Base-by-base conservation (phyloP, 2,329 filamentous ascomycete species). In the Penicillium freii region DNA sequence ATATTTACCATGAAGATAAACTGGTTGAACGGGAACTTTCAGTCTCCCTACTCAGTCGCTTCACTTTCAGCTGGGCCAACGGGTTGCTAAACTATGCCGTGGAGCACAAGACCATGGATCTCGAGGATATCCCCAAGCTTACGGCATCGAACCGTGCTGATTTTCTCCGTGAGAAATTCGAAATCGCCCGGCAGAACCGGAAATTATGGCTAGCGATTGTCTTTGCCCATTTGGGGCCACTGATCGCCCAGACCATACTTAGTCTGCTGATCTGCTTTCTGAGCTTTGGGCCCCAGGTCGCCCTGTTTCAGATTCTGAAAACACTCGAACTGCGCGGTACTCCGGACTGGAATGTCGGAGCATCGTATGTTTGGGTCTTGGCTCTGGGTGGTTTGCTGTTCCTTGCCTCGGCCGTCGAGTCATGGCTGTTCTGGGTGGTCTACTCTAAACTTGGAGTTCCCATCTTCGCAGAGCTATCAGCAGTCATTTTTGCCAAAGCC, bases 401-500 rank as follows among this genome's bases (percentile, higher is more conserved):
- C 21, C 69, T 82, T 36, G 62, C 71, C 0, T 71, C 80, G 21
- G 87, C 83, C 77, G 72, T 88, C 33, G 87, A 91, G 65, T 78
- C 83, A 1, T 87, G 84, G 78, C 72, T 88, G 17, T 86, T 83
- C 65, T 92, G 87, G 87, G 75, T 87, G 47, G 84, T 84, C 0
- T 87, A 82, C 72, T 80, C 82, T 0, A 81, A 84, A 51, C 70
- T 92, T 11, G 81, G 81, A 45, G 79, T 91, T 25, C 87, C 88
- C 0, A 77, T 92, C 17, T 84, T 88, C 51, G 82, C 85, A 29
- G 87, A 92, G 65, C 76, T 94, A 2, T 85, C 87, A 1, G 82
- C 88, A 0, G 79, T 91, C 8, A 83, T 93, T 17, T 93, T 92
- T 65, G 83, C 87, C 58, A 94, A 94, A 71, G 84, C 88, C 0